Evolutionary conservation across 768 basidiomycete species (phyloP).

Genomic region (Ramaria sp.): DNA sequence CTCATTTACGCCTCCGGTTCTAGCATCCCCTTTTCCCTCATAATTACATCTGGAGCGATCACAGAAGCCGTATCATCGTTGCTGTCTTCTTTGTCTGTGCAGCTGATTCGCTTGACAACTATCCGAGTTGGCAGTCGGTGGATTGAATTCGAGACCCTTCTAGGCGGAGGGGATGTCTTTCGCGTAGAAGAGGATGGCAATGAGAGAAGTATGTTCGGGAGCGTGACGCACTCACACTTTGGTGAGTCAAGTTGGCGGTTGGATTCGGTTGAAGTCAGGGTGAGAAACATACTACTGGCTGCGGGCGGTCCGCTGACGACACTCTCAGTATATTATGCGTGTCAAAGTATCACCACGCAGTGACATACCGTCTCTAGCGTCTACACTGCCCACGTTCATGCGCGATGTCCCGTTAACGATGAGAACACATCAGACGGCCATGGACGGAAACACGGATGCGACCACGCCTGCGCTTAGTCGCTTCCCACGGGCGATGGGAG

Average conservation of each 20-base stretch:
- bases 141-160: background rate
- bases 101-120: conserved; percentile 4
- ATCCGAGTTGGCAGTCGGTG: background rate
- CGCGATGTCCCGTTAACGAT: background rate
- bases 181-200: background rate
- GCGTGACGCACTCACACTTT: background rate
- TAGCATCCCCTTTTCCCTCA: conserved; percentile 1
- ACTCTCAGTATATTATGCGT: background rate
- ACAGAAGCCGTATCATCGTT: background rate
- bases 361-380: background rate
- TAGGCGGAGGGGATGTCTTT: background rate
- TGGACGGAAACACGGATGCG: background rate
- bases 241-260: conserved; percentile 5
- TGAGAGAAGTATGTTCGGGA: conserved; percentile 2
- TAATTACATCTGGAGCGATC: background rate
- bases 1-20: background rate
- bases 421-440: background rate
- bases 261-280: background rate
- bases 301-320: background rate
- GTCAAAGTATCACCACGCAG: conserved; percentile 1
- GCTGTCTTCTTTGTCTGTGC: background rate
- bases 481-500: background rate
- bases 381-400: background rate
- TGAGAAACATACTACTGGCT: background rate
- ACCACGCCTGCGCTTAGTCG: background rate